A percentile compares a stretch with the other conserved stretches of the same genome.
phyloP scores from a whole-genome alignment of 2,329 filamentous ascomycete species.

The Nothophaeocryptopus gaeumannii region DNA sequence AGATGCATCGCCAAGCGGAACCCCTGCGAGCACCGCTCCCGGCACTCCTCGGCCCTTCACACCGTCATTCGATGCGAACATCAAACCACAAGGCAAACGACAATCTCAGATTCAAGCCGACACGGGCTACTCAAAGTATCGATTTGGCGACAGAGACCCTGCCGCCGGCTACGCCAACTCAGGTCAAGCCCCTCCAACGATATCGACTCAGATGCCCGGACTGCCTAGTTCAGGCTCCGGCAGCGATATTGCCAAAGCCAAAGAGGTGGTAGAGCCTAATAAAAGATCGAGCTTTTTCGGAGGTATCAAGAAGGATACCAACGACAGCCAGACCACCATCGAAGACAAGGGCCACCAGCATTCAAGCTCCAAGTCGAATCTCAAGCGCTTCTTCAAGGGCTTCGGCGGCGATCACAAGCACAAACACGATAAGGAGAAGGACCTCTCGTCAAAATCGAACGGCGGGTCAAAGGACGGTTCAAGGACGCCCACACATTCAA shows the following conservation, averaged over 20 bases:
- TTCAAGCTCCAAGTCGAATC: conserved; percentile 79
- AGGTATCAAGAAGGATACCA: conserved; percentile 48
- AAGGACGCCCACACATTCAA: conserved; percentile 24
- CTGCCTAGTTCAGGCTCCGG: conserved; percentile 45
- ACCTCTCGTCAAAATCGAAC: conserved; percentile 22
- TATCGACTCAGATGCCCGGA: conserved; percentile 20
- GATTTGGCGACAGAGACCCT: conserved; percentile 75
- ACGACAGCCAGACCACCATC: conserved; percentile 39
- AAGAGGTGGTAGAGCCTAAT: conserved; percentile 34
- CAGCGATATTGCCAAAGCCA: conserved; percentile 9
- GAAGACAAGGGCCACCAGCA: conserved; percentile 39
- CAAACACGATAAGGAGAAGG: conserved; percentile 59
- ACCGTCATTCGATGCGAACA: conserved; percentile 63
- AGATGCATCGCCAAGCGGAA: conserved; percentile 63
- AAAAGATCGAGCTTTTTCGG: conserved; percentile 57
- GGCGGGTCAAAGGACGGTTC: conserved; percentile 26
- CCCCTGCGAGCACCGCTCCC: conserved; percentile 48
- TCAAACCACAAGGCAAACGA: conserved; percentile 67
- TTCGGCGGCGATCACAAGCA: conserved; percentile 57
- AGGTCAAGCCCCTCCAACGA: conserved; percentile 38
- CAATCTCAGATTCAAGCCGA: conserved; percentile 55
- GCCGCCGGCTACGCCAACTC: conserved; percentile 48
- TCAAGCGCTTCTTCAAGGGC: conserved; percentile 90
- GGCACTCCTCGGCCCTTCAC: conserved; percentile 64
- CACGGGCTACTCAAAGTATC: conserved; percentile 50